Percentiles rank a stretch among this genome's conserved stretches.
Evolutionary conservation across 2,329 filamentous ascomycete genomes (phyloP).

Genomic region (Ceratocystis harringtonii): DNA sequence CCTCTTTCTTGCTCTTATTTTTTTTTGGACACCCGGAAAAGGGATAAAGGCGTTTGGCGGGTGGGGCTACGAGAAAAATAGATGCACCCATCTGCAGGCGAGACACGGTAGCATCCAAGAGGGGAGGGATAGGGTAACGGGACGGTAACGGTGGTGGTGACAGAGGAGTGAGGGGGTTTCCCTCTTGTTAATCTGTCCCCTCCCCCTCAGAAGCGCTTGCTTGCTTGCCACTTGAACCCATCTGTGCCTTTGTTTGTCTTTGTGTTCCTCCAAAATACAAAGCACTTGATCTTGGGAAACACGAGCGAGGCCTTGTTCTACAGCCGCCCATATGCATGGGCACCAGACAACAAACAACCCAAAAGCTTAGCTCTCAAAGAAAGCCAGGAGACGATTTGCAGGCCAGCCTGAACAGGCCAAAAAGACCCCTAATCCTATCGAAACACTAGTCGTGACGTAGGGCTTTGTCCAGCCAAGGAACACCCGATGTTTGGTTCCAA

Average conservation of each 20-base stretch:
- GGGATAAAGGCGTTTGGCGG: not conserved
- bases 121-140: not conserved
- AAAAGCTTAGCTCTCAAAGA: not conserved
- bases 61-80: not conserved
- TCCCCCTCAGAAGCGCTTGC: not conserved
- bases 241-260: not conserved
- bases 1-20: not conserved
- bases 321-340: not conserved
- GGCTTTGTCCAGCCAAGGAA: not conserved
- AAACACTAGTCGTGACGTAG: constrained; percentile 3
- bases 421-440: not conserved
- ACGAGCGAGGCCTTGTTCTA: not conserved
- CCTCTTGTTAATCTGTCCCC: not conserved
- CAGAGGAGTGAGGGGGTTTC: not conserved
- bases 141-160: no score
- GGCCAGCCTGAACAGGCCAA: not conserved
- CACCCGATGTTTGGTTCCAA: not conserved
- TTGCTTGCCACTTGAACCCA: no score
- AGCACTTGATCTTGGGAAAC: not conserved
- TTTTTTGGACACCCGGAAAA: not conserved
- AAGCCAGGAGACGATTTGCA: not conserved
- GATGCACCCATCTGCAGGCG: not conserved
- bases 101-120: no score
- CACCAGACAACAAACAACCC: not conserved
- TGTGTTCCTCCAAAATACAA: not conserved